Conservation (phyloP, 1,284 basidiomycete species). For the Prillingera fragicola region DNA sequence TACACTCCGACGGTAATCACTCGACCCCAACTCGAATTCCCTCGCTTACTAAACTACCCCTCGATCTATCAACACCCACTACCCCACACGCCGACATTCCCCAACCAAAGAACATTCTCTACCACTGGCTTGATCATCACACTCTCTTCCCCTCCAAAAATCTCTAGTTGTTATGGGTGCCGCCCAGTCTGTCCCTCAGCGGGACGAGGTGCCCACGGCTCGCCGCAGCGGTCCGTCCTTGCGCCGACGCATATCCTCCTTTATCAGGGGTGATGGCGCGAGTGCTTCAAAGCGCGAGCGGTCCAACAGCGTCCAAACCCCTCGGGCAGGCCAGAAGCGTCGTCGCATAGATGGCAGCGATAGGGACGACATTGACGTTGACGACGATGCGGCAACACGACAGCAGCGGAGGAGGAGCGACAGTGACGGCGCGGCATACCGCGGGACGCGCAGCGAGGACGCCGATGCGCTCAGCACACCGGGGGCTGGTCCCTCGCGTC, state of each 20-base stretch:
- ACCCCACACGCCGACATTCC: too few species aligned
- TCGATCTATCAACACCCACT: too few species aligned
- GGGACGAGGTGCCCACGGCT: neutral
- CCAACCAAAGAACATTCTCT: too few species aligned
- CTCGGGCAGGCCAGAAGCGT: slow-evolving; percentile 7
- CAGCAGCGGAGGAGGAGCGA: neutral
- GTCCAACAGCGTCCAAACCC: slow-evolving; percentile 9
- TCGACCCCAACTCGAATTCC: too few species aligned
- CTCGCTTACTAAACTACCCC: too few species aligned
- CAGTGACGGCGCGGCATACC: neutral
- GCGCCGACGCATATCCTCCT: neutral
- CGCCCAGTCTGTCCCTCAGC: too few species aligned
- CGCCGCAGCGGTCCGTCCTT: neutral
- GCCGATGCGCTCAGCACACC: neutral
- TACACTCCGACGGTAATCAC: too few species aligned
- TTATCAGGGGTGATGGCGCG: neutral
- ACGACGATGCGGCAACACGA: neutral
- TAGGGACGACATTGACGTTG: neutral
- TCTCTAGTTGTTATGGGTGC: too few species aligned
- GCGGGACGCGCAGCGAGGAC: neutral
- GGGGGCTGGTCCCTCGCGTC: too few species aligned
- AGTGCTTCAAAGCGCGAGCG: slow-evolving; percentile 13
- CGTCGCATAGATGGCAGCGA: slow-evolving; percentile 6
- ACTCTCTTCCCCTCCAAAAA: neutral
- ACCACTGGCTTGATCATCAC: too few species aligned